Evolutionary conservation across 1,139 yeast genomes (phyloP).

Genomic region (Fermentozyma sake): DNA sequence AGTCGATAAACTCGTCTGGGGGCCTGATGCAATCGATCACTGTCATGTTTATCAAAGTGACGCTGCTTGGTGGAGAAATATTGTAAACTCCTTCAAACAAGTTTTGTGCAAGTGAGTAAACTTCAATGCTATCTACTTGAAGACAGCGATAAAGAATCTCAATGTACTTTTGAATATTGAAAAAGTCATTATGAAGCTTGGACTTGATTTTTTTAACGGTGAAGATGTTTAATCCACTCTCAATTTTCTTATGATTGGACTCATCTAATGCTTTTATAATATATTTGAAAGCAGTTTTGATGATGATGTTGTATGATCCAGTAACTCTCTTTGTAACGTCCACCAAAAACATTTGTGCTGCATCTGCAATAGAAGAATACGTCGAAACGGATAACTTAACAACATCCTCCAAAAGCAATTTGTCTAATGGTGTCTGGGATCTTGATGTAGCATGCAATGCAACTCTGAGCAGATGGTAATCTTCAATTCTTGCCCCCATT

Average conservation of each 20-base stretch:
- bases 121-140: slow-evolving; percentile 53
- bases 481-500: slow-evolving; percentile 70
- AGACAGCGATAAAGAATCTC: slow-evolving; percentile 54
- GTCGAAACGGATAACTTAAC: slow-evolving; percentile 64
- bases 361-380: slow-evolving; percentile 63
- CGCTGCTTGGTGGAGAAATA: slow-evolving; percentile 55
- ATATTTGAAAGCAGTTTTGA: slow-evolving; percentile 46
- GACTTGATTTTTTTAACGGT: slow-evolving; percentile 48
- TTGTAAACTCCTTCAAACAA: slow-evolving; percentile 46
- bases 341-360: slow-evolving; percentile 68
- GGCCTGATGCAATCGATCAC: slow-evolving; percentile 57
- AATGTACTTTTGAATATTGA: slow-evolving; percentile 44
- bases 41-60: slow-evolving; percentile 49
- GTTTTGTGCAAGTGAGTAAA: slow-evolving; percentile 47
- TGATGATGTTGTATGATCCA: slow-evolving; percentile 58
- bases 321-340: slow-evolving; percentile 71
- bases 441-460: slow-evolving; percentile 74
- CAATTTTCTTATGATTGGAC: slow-evolving; percentile 52
- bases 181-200: slow-evolving; percentile 55
- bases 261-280: slow-evolving; percentile 50
- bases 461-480: slow-evolving; percentile 74
- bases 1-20: slow-evolving; percentile 52
- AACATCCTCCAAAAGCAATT: slow-evolving; percentile 61
- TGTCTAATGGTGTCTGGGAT: slow-evolving; percentile 66
- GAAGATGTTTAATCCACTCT: slow-evolving; percentile 63